Base-by-base conservation (phyloP, 768 basidiomycete genomes). In the Tricholoma flavovirens region DNA sequence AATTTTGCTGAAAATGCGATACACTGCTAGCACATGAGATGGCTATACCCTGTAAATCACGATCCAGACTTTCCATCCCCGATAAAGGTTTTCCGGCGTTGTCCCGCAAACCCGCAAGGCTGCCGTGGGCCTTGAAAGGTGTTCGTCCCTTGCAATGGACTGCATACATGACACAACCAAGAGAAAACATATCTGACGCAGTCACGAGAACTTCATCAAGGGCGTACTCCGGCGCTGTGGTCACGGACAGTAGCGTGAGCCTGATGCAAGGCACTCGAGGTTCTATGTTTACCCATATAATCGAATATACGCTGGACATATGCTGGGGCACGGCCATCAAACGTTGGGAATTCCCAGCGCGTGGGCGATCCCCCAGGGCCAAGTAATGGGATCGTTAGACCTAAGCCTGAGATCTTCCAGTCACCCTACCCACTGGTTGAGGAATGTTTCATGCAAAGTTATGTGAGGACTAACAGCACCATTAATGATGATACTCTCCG, bases 381-480 rank as follows among this genome's bases (percentile, higher is more conserved):
- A 36, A 81, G 72, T 7, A 97, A 75, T 5, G 91, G 80, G 29
- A 95, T 93, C 1, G 91, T 93, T 49, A 94, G 75, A 2, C 93
- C 92, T 36, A 99, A 77, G 1, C 93, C 95, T 15, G 88, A 84
- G 32, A 99, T 81, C 73, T 98, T 99, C 97, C 97, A 99, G 70
- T 99, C 97, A 30, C 97, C 96, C 93, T 96, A 62, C 14, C 52
- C 24, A 50, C 5, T 14, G 24, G 12, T 17, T 35, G 14, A 56
- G 5, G 30, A 22, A 6, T 19, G 15, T 12, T 30, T 46, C 15
- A 21, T 46, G 22, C 46, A n/a, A 43, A 14, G 26, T 57, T 26
- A 51, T 36, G 4, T 17, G 21, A 14, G 15, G 59, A 67, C 86
- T 70, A 55, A 95, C 94, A 59, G 91, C 84, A 56, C 82, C 82